Base-by-base conservation (phyloP, 148 eudicot genomes). In the Salicornia ramosissima region DNA sequence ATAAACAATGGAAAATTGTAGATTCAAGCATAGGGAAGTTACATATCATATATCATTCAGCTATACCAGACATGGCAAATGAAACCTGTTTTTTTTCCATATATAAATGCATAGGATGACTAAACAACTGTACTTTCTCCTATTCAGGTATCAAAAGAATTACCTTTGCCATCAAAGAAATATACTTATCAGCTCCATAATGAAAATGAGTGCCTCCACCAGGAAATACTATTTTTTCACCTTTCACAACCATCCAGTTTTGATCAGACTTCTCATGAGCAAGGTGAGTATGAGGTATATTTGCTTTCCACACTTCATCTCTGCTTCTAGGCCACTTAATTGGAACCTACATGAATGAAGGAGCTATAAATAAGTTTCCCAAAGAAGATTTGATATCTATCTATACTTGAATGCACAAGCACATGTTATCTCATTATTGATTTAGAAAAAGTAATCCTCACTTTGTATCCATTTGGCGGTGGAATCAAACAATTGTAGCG, bases 161-260 rank as follows among this genome's bases (percentile, higher is more conserved):
- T 91, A 95, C 99, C 83, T 89, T 87, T 74, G 99, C 99, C 75
- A 95, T 85, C 43, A 86, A 80, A 70, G 90, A 86, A 70, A 95
- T 95, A 76, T 95, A 95, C 83, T 95, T 95, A 71, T 84, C 93
- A 59, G 99, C 99, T 75, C 99, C 99, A 51, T 91, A 86, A 73
- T 95, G 99, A 76, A 95, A 95, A 75, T 95, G 99, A 71, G 99
- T 95, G 65, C 99, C 99, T 65, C 99, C 99, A 34, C 99, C 99
- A 58, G 99, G 99, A 77, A 95, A 95, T 26, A 76, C 64, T 24
- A 95, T 95, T 77, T 87, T 95, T 47, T 95, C 96, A 70, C 90
- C 96, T 80, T 89, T 95, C 61, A 86, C 99, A 83, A 95, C 93
- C 99, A 95, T 95, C 99, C 99, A 95, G 66, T 91, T 95, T 63